Conservation (phyloP, 179 eudicot genomes). For the Corrigiola litoralis region DNA sequence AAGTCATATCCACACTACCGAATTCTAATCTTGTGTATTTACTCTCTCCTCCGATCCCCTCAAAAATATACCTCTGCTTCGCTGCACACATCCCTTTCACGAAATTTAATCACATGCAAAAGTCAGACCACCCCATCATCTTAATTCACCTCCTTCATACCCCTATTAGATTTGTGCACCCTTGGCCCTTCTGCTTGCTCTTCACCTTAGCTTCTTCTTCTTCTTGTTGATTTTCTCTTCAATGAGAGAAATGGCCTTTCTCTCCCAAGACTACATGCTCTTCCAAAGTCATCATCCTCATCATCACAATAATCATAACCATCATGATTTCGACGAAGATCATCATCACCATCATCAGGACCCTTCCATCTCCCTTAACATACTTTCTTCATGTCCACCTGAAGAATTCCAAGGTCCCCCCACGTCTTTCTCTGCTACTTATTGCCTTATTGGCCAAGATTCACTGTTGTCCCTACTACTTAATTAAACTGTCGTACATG, state of each 20-base stretch:
- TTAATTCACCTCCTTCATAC: not conserved
- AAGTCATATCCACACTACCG: constrained; percentile 22
- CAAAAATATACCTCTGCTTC: constrained; percentile 6
- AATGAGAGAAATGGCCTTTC: constrained; percentile 38
- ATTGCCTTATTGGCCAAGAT: not conserved
- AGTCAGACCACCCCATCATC: constrained; percentile 28
- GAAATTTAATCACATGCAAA: constrained; percentile 34
- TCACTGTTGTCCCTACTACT: not conserved
- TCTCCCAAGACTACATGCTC: constrained; percentile 32
- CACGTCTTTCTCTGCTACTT: not conserved
- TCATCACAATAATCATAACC: constrained; percentile 7
- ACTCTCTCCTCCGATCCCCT: constrained; percentile 11
- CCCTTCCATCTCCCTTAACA: constrained; percentile 31
- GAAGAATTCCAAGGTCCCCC: constrained; percentile 35
- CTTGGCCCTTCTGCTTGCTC: not conserved
- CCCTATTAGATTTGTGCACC: not conserved
- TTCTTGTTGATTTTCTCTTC: not conserved
- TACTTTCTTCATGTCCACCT: constrained; percentile 29
- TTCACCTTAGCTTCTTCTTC: not conserved
- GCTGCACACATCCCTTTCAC: constrained; percentile 28
- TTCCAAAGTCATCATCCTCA: constrained; percentile 20
- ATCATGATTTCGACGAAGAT: constrained; percentile 16
- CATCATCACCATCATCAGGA: constrained; percentile 23
- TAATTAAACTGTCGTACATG: not conserved
- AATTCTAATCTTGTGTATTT: not conserved